phyloP scores from a whole-genome alignment of 2,329 filamentous ascomycete genomes.

The Apiospora saccharicola region DNA sequence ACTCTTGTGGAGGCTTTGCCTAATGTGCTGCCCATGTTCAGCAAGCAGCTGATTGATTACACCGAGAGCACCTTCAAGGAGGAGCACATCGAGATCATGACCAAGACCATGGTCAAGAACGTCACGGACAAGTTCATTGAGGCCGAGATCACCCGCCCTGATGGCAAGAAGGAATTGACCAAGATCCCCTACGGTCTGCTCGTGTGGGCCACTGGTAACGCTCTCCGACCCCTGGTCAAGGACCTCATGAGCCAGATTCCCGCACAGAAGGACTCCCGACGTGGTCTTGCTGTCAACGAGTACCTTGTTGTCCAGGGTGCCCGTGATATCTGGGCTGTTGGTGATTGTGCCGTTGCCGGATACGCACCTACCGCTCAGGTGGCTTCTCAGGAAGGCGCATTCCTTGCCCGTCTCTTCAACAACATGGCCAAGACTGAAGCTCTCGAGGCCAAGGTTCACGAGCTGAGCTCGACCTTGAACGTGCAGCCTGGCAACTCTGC shows the following conservation, averaged over 20 bases:
- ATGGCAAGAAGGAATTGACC: slow-evolving; percentile 83
- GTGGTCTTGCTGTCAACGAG: slow-evolving; percentile 96
- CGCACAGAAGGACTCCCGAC: slow-evolving; percentile 92
- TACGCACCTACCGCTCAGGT: slow-evolving; percentile 98
- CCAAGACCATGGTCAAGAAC: slow-evolving; percentile 99
- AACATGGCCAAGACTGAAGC: slow-evolving; percentile 95
- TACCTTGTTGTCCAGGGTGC: slow-evolving; percentile 98
- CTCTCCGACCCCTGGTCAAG: slow-evolving; percentile 85
- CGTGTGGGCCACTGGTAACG: slow-evolving; percentile 98
- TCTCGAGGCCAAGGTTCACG: slow-evolving; percentile 77
- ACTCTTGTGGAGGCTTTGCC: slow-evolving; percentile 97
- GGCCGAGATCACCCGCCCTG: slow-evolving; percentile 81
- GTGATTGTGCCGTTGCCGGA: slow-evolving; percentile 96
- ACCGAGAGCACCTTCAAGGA: slow-evolving; percentile 99
- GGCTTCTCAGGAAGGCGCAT: slow-evolving; percentile 91
- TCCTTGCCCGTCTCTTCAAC: slow-evolving; percentile 96
- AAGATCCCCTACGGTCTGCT: slow-evolving; percentile 92
- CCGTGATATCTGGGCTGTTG: slow-evolving; percentile 97
- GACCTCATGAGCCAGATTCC: slow-evolving; percentile 93
- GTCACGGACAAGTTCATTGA: slow-evolving; percentile 94
- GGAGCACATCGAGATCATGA: slow-evolving; percentile 96
- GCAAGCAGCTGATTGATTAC: slow-evolving; percentile 98
- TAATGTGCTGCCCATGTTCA: slow-evolving; percentile 97
- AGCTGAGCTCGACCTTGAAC: slow-evolving; percentile 70
- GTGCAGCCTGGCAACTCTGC: slow-evolving; percentile 71